Evolutionary conservation across 108 stramenopile species (phyloP), one percentile per base, ranked within the genome.

Genomic region (Bacterosira constricta): DNA sequence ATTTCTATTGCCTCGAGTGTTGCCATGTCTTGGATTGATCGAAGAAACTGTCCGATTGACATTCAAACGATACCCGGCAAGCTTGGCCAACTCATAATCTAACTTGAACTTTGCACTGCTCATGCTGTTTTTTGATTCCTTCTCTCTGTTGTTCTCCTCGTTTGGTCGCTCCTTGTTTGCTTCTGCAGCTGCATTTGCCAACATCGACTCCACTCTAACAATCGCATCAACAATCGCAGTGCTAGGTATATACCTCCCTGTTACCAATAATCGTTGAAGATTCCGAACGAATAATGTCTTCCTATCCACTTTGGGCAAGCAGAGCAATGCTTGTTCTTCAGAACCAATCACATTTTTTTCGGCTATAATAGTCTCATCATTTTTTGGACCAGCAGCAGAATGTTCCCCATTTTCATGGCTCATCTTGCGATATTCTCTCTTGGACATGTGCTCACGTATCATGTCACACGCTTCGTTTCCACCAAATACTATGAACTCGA

Each of bases 211-310:
- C 1, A 86, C 80, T 54, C 90, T 61, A 27, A 69, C 35, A 25
- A 74, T 77, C 13, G 87, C 85, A 61, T 90, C 92, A 1, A 53
- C 32, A 66, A 93, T 88, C 1, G 88, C 88, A 25, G 6, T 50
- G 15, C 84, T 66, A 0, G 90, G 90, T 29, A 93, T 80, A 52
- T 89, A 93, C 55, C 78, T 63, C n/a, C 92, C 92, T 1, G 88
- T 82, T 39, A 65, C 38, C 12, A 71, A 31, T 27, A 88, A 80
- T 54, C 92, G 83, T 5, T 65, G 32, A 21, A 93, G 58, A 64
- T 89, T 93, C 18, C 92, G 67, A 25, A 57, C 31, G 25, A 86
- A 46, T 47, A 93, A 47, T 54, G 67, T 79, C 34, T 61, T 21
- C 11, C 81, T 54, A n/a, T 52, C 54, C 6, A 89, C 10, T 46